These are phyloP conservation scores for Syzygium grande DNA, from an alignment of 345 rosid species.

Conservation along the genomic window DNA sequence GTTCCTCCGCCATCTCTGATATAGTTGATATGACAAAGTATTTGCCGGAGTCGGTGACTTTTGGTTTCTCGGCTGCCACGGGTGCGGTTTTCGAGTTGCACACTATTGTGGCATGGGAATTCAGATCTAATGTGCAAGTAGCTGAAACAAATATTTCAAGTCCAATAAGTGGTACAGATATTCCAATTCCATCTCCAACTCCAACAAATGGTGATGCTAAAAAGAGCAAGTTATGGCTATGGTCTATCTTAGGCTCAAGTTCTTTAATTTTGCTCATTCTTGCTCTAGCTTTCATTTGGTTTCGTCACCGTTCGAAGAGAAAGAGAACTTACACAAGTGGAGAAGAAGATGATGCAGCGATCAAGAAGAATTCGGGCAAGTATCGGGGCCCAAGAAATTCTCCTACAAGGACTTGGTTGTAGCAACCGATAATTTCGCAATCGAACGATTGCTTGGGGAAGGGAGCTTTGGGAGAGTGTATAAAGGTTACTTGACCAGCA, in stretches of 20 bases:
- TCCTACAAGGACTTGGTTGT: background rate
- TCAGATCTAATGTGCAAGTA: background rate
- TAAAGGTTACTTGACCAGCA: background rate
- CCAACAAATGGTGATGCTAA: too few relatives aligned
- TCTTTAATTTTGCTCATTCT: background rate
- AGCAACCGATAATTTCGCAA: background rate
- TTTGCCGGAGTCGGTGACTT: conserved; percentile 7
- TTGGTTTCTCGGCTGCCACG: conserved; percentile 13
- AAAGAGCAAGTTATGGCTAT: background rate
- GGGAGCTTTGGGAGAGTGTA: background rate
- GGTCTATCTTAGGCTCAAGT: background rate
- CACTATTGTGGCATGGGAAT: conserved; percentile 4
- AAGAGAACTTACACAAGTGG: background rate
- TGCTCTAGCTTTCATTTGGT: background rate
- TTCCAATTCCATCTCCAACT: too few relatives aligned
- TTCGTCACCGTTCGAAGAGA: background rate
- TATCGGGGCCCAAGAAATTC: background rate
- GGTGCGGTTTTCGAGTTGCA: background rate
- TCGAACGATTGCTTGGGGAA: background rate
- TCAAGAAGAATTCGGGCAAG: background rate
- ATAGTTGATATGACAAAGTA: background rate
- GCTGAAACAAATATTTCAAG: too few relatives aligned
- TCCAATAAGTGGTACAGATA: too few relatives aligned
- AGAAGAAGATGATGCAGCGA: background rate
- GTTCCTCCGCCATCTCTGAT: background rate